Evolutionary conservation across 1,284 basidiomycete species (phyloP).

Genomic region (Puccinia novopanici): DNA sequence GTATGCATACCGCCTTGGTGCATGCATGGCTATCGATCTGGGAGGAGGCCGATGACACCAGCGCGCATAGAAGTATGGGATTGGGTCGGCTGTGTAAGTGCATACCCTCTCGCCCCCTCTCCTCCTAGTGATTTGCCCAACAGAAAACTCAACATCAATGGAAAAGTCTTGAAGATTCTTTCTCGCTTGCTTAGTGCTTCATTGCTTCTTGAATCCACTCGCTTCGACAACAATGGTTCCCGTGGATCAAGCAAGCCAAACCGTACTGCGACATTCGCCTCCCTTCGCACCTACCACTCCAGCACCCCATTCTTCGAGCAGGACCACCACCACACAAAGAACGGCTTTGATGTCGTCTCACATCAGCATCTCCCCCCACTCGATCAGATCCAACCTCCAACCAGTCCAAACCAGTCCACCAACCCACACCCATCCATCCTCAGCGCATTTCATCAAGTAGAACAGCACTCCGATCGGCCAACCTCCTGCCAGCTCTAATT

Average conservation of each 20-base stretch:
- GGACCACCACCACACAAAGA: neutral
- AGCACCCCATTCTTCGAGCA: conserved; percentile 12
- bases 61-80: neutral
- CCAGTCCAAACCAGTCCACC: neutral
- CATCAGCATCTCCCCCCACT: neutral
- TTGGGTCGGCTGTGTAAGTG: neutral
- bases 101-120: conserved; percentile 6
- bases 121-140: neutral
- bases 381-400: neutral
- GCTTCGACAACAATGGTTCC: neutral
- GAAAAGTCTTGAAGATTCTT: neutral
- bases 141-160: too few relatives aligned
- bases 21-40: too few relatives aligned
- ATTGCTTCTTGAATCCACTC: neutral
- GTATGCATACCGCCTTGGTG: too few relatives aligned
- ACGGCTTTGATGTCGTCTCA: neutral
- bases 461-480: neutral
- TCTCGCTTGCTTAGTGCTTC: neutral
- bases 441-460: neutral
- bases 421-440: neutral
- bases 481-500: neutral
- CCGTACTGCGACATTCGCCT: neutral
- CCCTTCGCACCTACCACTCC: conserved; percentile 42
- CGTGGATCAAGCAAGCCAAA: neutral
- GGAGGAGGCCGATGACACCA: neutral